Percentiles rank a stretch among this genome's conserved stretches.
phyloP scores from a whole-genome alignment of 2,329 filamentous ascomycete species.

The Emericellopsis cladophorae region DNA sequence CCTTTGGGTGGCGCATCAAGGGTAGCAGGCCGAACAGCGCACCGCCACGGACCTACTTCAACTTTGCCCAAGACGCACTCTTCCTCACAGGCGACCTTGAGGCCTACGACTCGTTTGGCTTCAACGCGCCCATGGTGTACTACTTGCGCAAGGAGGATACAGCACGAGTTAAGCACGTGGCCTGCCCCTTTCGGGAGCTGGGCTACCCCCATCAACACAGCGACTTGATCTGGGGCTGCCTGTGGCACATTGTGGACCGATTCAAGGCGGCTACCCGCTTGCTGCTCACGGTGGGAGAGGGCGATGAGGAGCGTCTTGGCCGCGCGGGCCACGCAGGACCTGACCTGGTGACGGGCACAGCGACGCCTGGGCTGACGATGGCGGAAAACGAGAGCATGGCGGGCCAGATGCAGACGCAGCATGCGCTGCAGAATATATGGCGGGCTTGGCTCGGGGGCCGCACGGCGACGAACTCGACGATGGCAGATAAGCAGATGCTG shows the following conservation, averaged over 20 bases:
- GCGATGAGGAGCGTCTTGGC: slow-evolving; percentile 19
- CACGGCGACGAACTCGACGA: slow-evolving; percentile 21
- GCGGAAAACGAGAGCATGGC: slow-evolving; percentile 10
- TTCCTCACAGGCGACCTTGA: slow-evolving; percentile 35
- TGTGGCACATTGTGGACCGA: slow-evolving; percentile 35
- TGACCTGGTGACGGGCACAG: neutral
- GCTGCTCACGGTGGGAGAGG: slow-evolving; percentile 25
- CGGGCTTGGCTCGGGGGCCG: slow-evolving; percentile 29
- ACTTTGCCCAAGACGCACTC: slow-evolving; percentile 31
- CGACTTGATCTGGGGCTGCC: slow-evolving; percentile 31
- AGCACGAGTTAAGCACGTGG: slow-evolving; percentile 27
- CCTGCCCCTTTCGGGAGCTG: slow-evolving; percentile 29
- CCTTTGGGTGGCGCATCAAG: slow-evolving; percentile 33
- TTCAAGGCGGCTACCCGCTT: slow-evolving; percentile 23
- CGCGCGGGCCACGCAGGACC: neutral
- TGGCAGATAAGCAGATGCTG: slow-evolving; percentile 29
- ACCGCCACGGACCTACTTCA: slow-evolving; percentile 30
- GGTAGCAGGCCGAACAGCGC: slow-evolving; percentile 19
- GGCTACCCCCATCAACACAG: slow-evolving; percentile 25
- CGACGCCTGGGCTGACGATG: neutral
- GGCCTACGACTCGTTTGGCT: slow-evolving; percentile 30
- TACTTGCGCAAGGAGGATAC: slow-evolving; percentile 30
- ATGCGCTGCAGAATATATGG: slow-evolving; percentile 35
- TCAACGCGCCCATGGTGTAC: slow-evolving; percentile 34
- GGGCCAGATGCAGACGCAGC: slow-evolving; percentile 17